Base-by-base conservation (phyloP, 1,139 yeast species). In the Arxiozyma slooffiae region DNA sequence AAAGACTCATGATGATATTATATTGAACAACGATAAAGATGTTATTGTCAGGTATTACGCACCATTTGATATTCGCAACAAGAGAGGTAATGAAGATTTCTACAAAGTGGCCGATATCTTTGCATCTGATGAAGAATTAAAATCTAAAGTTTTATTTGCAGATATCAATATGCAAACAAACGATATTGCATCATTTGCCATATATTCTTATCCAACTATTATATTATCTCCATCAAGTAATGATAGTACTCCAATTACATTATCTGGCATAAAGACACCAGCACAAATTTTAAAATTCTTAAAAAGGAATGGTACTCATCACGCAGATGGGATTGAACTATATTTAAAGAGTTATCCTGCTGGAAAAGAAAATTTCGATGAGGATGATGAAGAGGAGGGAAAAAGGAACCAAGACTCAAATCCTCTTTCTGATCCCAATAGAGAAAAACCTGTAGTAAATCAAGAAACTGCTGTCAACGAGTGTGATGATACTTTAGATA, bases 21-120 rank as follows among this genome's bases (percentile, higher is more conserved):
- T 87, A 53, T 73, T 75, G 45, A 88, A 88, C 64, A 72, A 74
- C 48, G 68, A 76, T 50, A 87, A 85, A 76, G 97, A 92, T 69
- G 89, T 90, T 47, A 74, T 92, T 59, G 90, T 92, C 59, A 88
- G 88, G 75, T 90, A 86, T 74, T 92, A 86, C 67, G 97, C 97
- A 49, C 95, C 96, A 71, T 92, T 97, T 97, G 90, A 97, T 75
- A 95, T 97, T 42, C 97, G 90, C 77, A 90, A 97, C 78, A 89
- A 88, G 78, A 86, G 80, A 71, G 77, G 90, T 69, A 95, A 95
- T 52, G 97, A 97, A 64, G 75, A 76, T 53, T 92, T 82, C 76
- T 95, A 86, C 66, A 90, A 88, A 67, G 79, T 90, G 60, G 97
- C 89, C 50, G 81, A 73, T 48, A 66, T 84, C 50, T 85, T 76